These are phyloP conservation scores for Tephrocybe sp. DNA, from an alignment of 768 basidiomycete species.

Conservation along the genomic window DNA sequence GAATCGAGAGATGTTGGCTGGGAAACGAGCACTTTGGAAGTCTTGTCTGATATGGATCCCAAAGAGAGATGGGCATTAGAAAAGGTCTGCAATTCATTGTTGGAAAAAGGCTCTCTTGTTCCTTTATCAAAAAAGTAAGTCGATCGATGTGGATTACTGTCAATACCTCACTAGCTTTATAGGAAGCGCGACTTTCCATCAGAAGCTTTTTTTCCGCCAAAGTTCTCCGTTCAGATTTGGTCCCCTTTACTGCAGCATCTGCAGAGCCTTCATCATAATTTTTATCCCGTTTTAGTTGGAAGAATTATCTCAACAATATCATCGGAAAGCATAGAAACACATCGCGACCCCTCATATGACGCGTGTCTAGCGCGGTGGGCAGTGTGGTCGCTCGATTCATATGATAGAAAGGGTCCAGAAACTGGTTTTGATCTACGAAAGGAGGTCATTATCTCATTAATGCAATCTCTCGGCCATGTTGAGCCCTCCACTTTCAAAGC, in stretches of 20 bases:
- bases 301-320: conserved; percentile 40
- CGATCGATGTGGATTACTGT: conserved; percentile 21
- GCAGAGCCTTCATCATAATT: conserved; percentile 50
- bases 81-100: conserved; percentile 58
- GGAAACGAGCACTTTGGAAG: conserved; percentile 30
- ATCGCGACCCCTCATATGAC: conserved; percentile 27
- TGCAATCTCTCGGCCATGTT: conserved; percentile 46
- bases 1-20: conserved; percentile 48
- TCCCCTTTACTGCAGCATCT: conserved; percentile 59
- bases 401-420: conserved; percentile 27
- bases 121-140: conserved; percentile 81
- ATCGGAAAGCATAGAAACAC: conserved; percentile 13
- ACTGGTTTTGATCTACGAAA: conserved; percentile 41
- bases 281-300: conserved; percentile 47
- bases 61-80: conserved; percentile 71
- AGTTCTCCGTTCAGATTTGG: conserved; percentile 61
- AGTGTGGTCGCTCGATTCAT: conserved; percentile 53
- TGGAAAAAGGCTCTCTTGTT: conserved; percentile 73
- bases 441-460: conserved; percentile 41
- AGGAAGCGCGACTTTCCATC: conserved; percentile 55
- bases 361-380: conserved; percentile 68
- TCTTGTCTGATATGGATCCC: conserved; percentile 33
- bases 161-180: conserved; percentile 36
- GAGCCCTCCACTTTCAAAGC: conserved; percentile 16
- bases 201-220: conserved; percentile 47